Base-by-base conservation (phyloP, 345 rosid species). In the Conringia planisiliqua region DNA sequence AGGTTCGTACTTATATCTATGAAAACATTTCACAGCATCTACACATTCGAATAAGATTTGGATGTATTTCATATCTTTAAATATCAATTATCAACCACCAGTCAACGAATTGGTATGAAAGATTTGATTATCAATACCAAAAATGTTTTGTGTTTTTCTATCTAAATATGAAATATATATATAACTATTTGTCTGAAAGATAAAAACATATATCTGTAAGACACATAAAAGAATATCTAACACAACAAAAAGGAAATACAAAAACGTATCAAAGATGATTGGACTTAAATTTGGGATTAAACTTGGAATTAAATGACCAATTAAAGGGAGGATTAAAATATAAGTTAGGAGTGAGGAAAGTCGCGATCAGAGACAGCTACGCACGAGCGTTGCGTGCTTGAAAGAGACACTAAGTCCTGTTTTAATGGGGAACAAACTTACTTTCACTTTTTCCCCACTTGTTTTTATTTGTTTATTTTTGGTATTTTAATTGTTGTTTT, bases 351-450 rank as follows among this genome's bases (percentile, higher is more conserved):
- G 43, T 52, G 7, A 62, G 48, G 50, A 77, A 22, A 7, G 62
- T 77, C 44, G 48, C 16, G 30, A n/a, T 70, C 72, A 46, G 39
- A 76, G 40, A 65, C 77, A 71, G 80, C 80, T 77, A 58, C 71
- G 27, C 68, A 71, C 66, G 76, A 77, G 76, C 38, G 52, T 58
- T 66, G 58, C 77, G 76, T 66, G 70, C 56, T 47, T 74, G 77
- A 71, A 33, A n/a, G 72, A 29, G 76, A 77, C 80, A 69, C 65
- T 57, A 43, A 71, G 12, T 65, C 56, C 55, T 58, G 52, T 57
- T 56, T 64, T 47, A 38, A 48, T 13, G 62, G 72, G 76, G 47
- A 29, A 57, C 71, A 10, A 18, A 38, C 38, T 46, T 63, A 70
- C 71, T 63, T 56, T 71, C 71, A 20, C 69, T 43, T 69, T 61